A percentile compares a stretch with the other conserved stretches of the same genome.
phyloP scores from a whole-genome alignment of 139 green algal genomes.

The Monoraphidium neglectum region DNA sequence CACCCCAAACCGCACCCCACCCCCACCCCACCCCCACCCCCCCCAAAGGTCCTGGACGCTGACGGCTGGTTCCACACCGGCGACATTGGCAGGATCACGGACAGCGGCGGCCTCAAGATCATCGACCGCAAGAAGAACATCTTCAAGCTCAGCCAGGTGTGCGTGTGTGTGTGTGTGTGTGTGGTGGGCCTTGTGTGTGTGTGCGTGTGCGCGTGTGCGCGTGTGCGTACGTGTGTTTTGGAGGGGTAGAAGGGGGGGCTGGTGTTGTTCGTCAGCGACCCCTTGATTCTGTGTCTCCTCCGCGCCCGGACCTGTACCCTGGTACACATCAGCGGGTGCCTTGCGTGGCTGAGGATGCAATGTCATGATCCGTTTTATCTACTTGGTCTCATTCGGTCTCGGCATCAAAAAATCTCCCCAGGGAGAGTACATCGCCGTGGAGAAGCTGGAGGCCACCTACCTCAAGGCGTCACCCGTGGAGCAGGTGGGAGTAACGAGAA shows the following conservation, averaged over 20 bases:
- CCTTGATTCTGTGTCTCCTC: too few species aligned
- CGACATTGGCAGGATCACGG: slow-evolving; percentile 86
- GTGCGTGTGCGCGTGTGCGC: too few species aligned
- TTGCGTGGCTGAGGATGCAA: too few species aligned
- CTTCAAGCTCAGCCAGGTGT: slow-evolving; percentile 96
- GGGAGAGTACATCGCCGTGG: slow-evolving; percentile 96
- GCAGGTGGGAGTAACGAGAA: slow-evolving; percentile 52
- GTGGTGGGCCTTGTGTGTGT: too few species aligned
- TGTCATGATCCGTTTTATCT: background rate
- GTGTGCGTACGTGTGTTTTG: too few species aligned
- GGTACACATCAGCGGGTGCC: too few species aligned
- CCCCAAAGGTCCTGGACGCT: slow-evolving; percentile 58
- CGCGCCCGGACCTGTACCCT: too few species aligned
- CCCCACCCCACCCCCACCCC: slow-evolving; percentile 16
- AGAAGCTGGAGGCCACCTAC: slow-evolving; percentile 94
- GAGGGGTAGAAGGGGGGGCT: too few species aligned
- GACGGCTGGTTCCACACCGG: slow-evolving; percentile 95
- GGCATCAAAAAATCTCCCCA: slow-evolving; percentile 19
- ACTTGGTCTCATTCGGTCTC: background rate
- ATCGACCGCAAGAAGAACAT: slow-evolving; percentile 99
- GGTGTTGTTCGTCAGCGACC: too few species aligned
- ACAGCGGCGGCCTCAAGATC: slow-evolving; percentile 82
- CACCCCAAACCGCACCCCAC: too few species aligned
- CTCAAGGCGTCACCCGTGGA: slow-evolving; percentile 83
- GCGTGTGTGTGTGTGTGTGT: too few species aligned